Base-by-base conservation (phyloP, 805 yeast species). In the Hanseniaspora hatyaiensis region DNA sequence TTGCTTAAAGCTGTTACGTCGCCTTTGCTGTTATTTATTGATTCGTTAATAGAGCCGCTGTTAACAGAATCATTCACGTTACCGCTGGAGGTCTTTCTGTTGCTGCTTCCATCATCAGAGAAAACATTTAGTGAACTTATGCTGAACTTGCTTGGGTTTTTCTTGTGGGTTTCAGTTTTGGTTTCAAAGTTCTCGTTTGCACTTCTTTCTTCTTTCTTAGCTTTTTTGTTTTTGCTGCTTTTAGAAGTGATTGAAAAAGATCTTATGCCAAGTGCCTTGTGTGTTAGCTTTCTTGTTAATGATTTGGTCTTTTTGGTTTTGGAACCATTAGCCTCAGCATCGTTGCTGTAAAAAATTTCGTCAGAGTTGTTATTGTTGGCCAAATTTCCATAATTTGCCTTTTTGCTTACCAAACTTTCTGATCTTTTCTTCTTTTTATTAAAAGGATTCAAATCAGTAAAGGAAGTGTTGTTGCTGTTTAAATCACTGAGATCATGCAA, bases 1-100 rank as follows among this genome's bases (percentile, higher is more conserved):
- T 62, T 54, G 55, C 65, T 69, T 22, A 67, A 50, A 8, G 59
- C 58, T 1, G 53, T 80, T 15, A 24, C 16, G 8, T 45, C 42
- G 3, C 20, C 37, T 31, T 31, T 30, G 78, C 34, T 36, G 12
- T 34, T 36, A 8, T 19, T 15, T 4, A 45, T 9, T 2, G 39
- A 36, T 28, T 45, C 42, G 22, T 45, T 45, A n/a, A 36, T 31
- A 3, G 38, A 45, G 4, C 32, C 33, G 12, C 22, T 37, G n/a
- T 45, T 33, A 16, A 23, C 16, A 8, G 49, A 45, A 4, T 31
- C 38, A 18, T 24, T 23, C 4, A 26, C 6, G n/a, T 20, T 42
- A n/a, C n/a, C n/a, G 13, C 20, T 42, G 18, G 39, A 23, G 16
- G 4, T 5, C 23, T 26, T 42, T 28, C 23, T 36, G n/a, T n/a